phyloP scores from a whole-genome alignment of 768 basidiomycete species.

The Lentinula detonsa region DNA sequence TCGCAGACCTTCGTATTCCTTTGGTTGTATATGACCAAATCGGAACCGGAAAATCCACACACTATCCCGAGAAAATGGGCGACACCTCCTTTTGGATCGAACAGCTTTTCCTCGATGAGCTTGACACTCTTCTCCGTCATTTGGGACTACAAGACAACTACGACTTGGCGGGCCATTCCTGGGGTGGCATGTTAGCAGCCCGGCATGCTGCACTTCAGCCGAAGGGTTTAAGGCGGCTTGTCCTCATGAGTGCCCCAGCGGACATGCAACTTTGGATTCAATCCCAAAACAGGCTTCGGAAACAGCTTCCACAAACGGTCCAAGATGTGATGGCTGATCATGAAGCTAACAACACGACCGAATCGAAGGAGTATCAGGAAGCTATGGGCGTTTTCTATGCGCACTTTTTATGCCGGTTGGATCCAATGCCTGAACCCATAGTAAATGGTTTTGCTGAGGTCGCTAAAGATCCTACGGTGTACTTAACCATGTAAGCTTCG shows the following conservation, averaged over 20 bases:
- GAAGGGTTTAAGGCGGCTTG: slow-evolving; percentile 23
- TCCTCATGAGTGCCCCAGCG: slow-evolving; percentile 21
- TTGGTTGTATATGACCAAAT: slow-evolving; percentile 42
- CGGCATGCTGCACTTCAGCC: slow-evolving; percentile 18
- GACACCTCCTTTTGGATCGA: slow-evolving; percentile 32
- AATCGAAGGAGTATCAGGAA: slow-evolving; percentile 23
- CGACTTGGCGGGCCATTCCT: slow-evolving; percentile 34
- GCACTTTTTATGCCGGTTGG: slow-evolving; percentile 18
- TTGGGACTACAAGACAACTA: slow-evolving; percentile 30
- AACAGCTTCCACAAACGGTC: slow-evolving; percentile 23
- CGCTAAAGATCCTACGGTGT: slow-evolving; percentile 29
- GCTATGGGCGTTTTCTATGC: slow-evolving; percentile 21
- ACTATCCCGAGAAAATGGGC: slow-evolving; percentile 32
- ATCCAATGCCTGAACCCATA: slow-evolving; percentile 22
- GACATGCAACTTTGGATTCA: slow-evolving; percentile 22
- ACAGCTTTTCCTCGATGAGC: slow-evolving; percentile 34
- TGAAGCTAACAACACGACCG: slow-evolving; percentile 22
- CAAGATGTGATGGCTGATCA: slow-evolving; percentile 22
- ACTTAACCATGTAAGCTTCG: slow-evolving; percentile 24
- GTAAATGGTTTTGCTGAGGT: slow-evolving; percentile 15
- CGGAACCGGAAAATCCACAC: slow-evolving; percentile 36
- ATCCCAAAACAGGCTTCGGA: slow-evolving; percentile 17
- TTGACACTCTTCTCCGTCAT: slow-evolving; percentile 28
- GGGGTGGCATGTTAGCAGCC: slow-evolving; percentile 42
- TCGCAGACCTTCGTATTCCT: slow-evolving; percentile 30